Evolutionary conservation across 1,139 yeast species (phyloP), one percentile per base, ranked within the genome.

Genomic region (Yamadazyma sp.): DNA sequence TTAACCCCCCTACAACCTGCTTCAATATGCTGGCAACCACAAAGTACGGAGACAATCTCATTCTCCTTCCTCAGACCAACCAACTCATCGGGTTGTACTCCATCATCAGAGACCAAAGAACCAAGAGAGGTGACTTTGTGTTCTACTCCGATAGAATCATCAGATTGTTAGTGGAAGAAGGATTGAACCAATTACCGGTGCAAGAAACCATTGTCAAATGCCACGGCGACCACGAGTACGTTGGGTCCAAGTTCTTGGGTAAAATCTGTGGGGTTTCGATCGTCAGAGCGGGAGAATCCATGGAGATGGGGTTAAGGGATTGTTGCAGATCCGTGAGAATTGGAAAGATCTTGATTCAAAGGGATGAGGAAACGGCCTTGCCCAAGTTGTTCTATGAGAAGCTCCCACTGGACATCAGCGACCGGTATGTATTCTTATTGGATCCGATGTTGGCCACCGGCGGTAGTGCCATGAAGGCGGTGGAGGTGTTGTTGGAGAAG

Each of bases 391-490:
- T 86, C 64, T 92, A 91, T 61, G 96, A 87, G 53, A 92, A 92
- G 62, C 75, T 92, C 49, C 98, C 98, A 18, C 89, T 81, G 47
- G 98, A 92, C 56, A 91, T 92, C 47, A 69, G 83, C 38, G 86
- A 86, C 25, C 76, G 98, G 51, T 92, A 82, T 55, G 98, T 92
- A 17, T 86, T 92, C 58, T 69, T 92, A 56, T 72, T 92, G 51
- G 98, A 92, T 56, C 98, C 98, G 43, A 87, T 92, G 95, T 76
- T 92, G 58, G 98, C 98, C 29, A 92, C 98, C 17, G 98, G 98
- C 46, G 98, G 98, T 38, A 86, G 96, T 47, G 98, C 98, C 11
- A 81, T 87, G 68, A 87, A 91, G 92, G 98, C 98, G 4, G 88
- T 91, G 18, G 96, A 92, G 46, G 98, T 92, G 14, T 72, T 92